Conservation (phyloP, 208 protist genomes). For the Trypanosoma rangeli region DNA sequence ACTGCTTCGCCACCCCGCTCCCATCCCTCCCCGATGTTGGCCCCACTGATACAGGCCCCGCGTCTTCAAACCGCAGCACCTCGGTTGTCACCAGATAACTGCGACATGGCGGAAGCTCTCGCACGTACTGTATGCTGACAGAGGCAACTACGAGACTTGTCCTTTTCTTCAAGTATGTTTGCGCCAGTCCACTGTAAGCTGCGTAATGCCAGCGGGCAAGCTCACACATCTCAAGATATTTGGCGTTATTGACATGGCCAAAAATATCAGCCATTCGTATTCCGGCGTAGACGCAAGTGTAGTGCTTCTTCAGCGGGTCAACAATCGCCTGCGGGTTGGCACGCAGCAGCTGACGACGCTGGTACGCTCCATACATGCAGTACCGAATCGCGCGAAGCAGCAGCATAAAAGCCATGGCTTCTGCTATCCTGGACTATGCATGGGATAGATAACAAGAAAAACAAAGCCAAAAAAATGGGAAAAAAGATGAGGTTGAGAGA, state of each 20-base stretch:
- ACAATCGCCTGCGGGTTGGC: slow-evolving; percentile 12
- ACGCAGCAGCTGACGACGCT: slow-evolving; percentile 10
- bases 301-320: slow-evolving; percentile 10
- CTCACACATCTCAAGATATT: slow-evolving; percentile 71
- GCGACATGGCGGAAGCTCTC: slow-evolving; percentile 38
- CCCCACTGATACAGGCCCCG: not conserved
- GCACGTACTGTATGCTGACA: slow-evolving; percentile 44
- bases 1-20: not conserved
- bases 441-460: slow-evolving; percentile 11
- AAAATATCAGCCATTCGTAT: slow-evolving; percentile 54
- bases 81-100: slow-evolving; percentile 25
- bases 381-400: slow-evolving; percentile 3
- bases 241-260: slow-evolving; percentile 68
- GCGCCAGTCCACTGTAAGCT: slow-evolving; percentile 25
- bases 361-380: not conserved
- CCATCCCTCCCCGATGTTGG: not conserved
- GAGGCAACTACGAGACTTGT: slow-evolving; percentile 44
- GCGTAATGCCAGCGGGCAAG: slow-evolving; percentile 52
- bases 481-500: slow-evolving; percentile 1
- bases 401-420: slow-evolving; percentile 12
- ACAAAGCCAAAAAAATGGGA: slow-evolving; percentile 3
- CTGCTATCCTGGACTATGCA: not conserved
- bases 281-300: slow-evolving; percentile 37
- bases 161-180: slow-evolving; percentile 5
- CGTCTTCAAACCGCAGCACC: slow-evolving; percentile 16